phyloP scores from a whole-genome alignment of 2,329 filamentous ascomycete genomes.

The Colletotrichum falcatum region DNA sequence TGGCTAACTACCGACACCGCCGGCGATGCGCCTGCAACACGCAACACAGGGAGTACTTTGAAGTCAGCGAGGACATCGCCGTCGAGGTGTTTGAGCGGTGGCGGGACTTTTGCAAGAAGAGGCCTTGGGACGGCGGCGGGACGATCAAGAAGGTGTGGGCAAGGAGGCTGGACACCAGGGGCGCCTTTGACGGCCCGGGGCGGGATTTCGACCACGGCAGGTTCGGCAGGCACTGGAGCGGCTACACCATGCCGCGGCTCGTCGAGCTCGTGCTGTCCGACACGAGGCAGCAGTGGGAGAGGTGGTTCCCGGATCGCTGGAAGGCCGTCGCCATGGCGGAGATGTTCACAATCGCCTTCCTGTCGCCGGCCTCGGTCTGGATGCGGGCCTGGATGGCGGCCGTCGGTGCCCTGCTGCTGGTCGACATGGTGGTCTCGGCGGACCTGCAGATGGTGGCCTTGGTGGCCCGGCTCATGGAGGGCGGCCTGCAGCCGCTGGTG shows the following conservation, averaged over 20 bases:
- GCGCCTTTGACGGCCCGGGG: neutral
- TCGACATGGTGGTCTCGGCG: neutral
- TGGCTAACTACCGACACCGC: conserved; percentile 6
- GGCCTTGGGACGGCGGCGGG: conserved; percentile 5
- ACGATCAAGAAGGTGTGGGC: conserved; percentile 8
- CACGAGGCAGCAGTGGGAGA: neutral
- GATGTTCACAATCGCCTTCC: neutral
- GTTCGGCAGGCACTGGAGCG: neutral
- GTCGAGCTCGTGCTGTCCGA: neutral
- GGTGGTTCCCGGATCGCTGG: conserved; percentile 1
- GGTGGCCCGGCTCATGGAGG: neutral
- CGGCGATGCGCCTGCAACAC: neutral
- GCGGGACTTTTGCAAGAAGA: conserved; percentile 10
- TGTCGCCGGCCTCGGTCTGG: neutral
- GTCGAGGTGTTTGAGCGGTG: conserved; percentile 12
- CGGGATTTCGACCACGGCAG: neutral
- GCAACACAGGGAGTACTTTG: conserved; percentile 16
- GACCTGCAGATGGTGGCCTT: neutral
- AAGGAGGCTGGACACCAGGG: neutral
- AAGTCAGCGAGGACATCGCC: conserved; percentile 15
- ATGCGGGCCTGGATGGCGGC: neutral
- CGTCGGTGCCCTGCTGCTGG: neutral
- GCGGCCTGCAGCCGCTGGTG: neutral
- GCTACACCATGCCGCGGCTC: neutral
- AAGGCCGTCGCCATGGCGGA: neutral